Conservation (phyloP, 495 filamentous ascomycete genomes). For the Penicillium waksmanii region DNA sequence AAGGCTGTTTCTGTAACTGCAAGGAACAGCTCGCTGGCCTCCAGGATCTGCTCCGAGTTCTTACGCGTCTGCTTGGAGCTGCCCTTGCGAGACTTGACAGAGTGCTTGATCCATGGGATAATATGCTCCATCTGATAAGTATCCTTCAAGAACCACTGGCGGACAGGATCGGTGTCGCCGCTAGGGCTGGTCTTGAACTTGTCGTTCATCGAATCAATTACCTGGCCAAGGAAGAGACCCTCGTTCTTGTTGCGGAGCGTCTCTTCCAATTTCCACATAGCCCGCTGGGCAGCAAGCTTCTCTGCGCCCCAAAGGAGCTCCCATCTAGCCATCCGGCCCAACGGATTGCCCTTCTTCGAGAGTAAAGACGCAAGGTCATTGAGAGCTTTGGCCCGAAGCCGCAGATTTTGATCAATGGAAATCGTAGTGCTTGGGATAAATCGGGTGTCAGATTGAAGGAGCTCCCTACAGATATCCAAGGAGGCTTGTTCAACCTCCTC, state of each 20-base stretch:
- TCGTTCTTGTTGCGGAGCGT: constrained; percentile 48
- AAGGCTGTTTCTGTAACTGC: constrained; percentile 72
- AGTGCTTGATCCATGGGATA: constrained; percentile 73
- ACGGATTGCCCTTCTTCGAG: constrained; percentile 51
- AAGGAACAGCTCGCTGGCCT: constrained; percentile 80
- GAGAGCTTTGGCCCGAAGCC: constrained; percentile 67
- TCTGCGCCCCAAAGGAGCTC: constrained; percentile 86
- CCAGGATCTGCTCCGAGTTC: constrained; percentile 61
- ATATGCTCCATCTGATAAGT: constrained; percentile 73
- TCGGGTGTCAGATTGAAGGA: constrained; percentile 72
- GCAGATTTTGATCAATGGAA: constrained; percentile 80
- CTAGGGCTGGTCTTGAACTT: constrained; percentile 61
- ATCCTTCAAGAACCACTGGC: constrained; percentile 83
- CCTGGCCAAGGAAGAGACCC: constrained; percentile 65
- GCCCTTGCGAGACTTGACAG: constrained; percentile 63
- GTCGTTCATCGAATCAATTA: constrained; percentile 70
- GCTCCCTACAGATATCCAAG: constrained; percentile 75
- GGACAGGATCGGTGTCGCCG: constrained; percentile 70
- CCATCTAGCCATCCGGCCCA: constrained; percentile 73
- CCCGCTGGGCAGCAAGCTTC: constrained; percentile 80
- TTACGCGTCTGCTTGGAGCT: constrained; percentile 36
- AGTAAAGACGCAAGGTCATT: constrained; percentile 72
- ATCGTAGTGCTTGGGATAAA: constrained; percentile 71
- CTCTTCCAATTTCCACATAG: constrained; percentile 80
- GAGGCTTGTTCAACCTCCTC: constrained; percentile 79